Evolutionary conservation across 225 moss, liverwort and hornwort genomes (phyloP).

Genomic region (Neckera pumila): DNA sequence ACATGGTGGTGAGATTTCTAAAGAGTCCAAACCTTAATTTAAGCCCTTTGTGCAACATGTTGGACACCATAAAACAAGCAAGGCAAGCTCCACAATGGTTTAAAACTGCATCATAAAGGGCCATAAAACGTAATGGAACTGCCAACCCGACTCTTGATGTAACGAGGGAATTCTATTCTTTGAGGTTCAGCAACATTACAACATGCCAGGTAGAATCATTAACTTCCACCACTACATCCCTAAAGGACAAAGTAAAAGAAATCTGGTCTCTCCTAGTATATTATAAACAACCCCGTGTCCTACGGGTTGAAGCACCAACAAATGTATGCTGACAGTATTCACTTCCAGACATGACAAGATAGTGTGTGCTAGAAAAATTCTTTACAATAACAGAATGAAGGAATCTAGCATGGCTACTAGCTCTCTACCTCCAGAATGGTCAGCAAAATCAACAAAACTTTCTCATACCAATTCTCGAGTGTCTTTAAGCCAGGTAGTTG

Average conservation of each 20-base stretch:
- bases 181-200: background rate
- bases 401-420: constrained; percentile 8
- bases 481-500: constrained; percentile 56
- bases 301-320: constrained; percentile 1
- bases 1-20: too few species aligned
- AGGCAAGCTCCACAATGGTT: background rate
- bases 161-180: background rate
- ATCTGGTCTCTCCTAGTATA: background rate
- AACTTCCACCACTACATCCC: constrained; percentile 3
- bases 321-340: constrained; percentile 5
- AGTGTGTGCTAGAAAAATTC: constrained; percentile 29
- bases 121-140: background rate
- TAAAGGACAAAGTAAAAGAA: background rate
- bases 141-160: background rate
- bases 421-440: constrained; percentile 6
- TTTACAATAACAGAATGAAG: constrained; percentile 26
- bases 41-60: background rate
- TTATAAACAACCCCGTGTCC: constrained; percentile 16
- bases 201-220: constrained; percentile 10
- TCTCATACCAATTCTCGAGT: constrained; percentile 6
- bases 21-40: background rate
- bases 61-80: background rate
- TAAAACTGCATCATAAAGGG: background rate
- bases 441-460: constrained; percentile 24
- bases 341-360: constrained; percentile 3